Conservation (phyloP, 2,329 filamentous ascomycete species). For the Neofusicoccum ribis region DNA sequence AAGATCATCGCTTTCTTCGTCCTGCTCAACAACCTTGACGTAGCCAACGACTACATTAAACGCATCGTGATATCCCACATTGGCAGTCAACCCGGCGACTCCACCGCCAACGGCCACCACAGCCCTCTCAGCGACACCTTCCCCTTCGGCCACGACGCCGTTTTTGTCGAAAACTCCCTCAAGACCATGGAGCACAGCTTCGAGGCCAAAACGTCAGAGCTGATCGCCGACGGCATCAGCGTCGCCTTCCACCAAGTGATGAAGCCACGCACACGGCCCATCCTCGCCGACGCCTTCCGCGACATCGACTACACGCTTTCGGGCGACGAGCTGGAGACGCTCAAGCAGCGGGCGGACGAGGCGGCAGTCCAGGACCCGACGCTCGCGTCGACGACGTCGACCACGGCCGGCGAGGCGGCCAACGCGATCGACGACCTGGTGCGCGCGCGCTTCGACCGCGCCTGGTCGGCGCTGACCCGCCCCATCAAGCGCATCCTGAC, state of each 20-base stretch:
- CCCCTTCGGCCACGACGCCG: conserved; percentile 75
- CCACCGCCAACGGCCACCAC: conserved; percentile 44
- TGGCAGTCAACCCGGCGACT: conserved; percentile 22
- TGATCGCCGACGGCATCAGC: conserved; percentile 79
- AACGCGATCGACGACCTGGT: conserved; percentile 63
- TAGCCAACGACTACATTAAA: conserved; percentile 85
- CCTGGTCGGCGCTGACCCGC: conserved; percentile 82
- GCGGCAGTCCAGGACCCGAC: conserved; percentile 8
- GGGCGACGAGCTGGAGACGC: conserved; percentile 57
- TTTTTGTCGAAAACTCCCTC: conserved; percentile 68
- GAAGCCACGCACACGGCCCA: conserved; percentile 78
- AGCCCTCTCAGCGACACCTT: conserved; percentile 63
- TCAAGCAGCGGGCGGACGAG: conserved; percentile 33
- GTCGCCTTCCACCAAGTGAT: conserved; percentile 87
- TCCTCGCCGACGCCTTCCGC: conserved; percentile 85
- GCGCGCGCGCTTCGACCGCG: conserved; percentile 74
- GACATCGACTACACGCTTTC: conserved; percentile 79
- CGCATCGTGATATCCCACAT: conserved; percentile 77
- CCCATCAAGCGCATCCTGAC: conserved; percentile 86
- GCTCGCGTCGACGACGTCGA: conserved; percentile 11
- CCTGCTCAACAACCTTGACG: conserved; percentile 92
- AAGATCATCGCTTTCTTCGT: conserved; percentile 88
- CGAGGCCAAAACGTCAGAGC: conserved; percentile 73
- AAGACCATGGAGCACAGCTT: conserved; percentile 71
- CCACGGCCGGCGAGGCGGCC: conserved; percentile 40